Percentiles rank a stretch among this genome's conserved stretches.
phyloP scores from a whole-genome alignment of 2,329 filamentous ascomycete genomes.

The Coleophoma cylindrospora region DNA sequence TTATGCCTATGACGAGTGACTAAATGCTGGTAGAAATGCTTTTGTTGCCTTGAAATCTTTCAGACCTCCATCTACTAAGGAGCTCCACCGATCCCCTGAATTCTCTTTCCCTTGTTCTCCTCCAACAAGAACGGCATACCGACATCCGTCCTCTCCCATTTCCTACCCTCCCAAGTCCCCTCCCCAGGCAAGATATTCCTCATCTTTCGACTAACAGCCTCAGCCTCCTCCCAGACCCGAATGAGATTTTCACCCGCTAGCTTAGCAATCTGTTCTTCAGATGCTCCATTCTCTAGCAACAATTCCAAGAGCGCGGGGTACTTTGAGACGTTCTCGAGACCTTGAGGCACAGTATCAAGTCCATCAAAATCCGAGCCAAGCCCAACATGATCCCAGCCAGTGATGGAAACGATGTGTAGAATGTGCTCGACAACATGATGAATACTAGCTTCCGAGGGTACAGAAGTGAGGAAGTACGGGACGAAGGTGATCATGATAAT shows the following conservation, averaged over 20 bases:
- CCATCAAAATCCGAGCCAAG: conserved; percentile 63
- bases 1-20: too few species aligned
- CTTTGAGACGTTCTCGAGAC: conserved; percentile 56
- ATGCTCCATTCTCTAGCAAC: conserved; percentile 49
- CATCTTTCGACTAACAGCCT: conserved; percentile 21
- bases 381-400: conserved; percentile 61
- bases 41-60: too few species aligned
- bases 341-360: conserved; percentile 39
- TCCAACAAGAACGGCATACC: neutral
- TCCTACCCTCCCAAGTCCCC: neutral
- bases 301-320: conserved; percentile 54
- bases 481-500: conserved; percentile 46
- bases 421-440: conserved; percentile 58
- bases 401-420: conserved; percentile 52
- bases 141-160: neutral
- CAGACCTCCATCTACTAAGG: neutral
- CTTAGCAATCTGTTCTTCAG: conserved; percentile 49
- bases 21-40: too few species aligned
- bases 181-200: neutral
- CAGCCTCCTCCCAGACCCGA: conserved; percentile 55
- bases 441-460: conserved; percentile 37
- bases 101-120: neutral
- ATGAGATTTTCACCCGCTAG: conserved; percentile 56
- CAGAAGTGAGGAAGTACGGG: neutral
- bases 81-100: neutral